Base-by-base conservation (phyloP, 768 basidiomycete genomes). In the Sporobolomyces roseus region DNA sequence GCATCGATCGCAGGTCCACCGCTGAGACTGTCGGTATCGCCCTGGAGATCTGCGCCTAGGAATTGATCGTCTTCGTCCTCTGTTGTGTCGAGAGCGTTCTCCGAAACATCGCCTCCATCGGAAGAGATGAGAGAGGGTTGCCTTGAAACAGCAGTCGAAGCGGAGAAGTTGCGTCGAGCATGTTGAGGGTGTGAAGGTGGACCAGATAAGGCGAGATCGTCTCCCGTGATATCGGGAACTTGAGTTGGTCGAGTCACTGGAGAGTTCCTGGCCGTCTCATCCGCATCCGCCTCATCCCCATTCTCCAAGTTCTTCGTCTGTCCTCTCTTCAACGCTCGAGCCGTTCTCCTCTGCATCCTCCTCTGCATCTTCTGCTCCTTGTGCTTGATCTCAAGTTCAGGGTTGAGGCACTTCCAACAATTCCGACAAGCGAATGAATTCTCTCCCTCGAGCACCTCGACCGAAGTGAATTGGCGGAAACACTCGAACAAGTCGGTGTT, bases 361-460 rank as follows among this genome's bases (percentile, higher is more conserved):
- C 66, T 21, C 30, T 23, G 79, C 52, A 80, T 77, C 71, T 86
- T 84, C 64, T 83, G 78, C 23, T 58, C 88, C 88, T 48, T 61
- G 46, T 66, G 59, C 54, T 70, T 56, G 46, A 59, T 60, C 60
- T 65, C 76, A n/a, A 70, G 27, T 6, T 72, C 72, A 2, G 76
- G 75, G 75, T 91, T 85, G 63, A 85, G 86, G 41, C 91, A 86
- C 81, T 91, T 93, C 93, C 93, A 98, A 79, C 93, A 98, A 59
- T 88, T 83, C 71, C 88, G 84, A 77, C 93, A 98, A 0, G 92
- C 92, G 61, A 96, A 93, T 81, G 87, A 88, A 74, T 98, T 96
- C 74, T 96, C 93, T 0, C 91, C 91, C 73, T 96, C 90, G 38
- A 98, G 80, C 10, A 90, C 84, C 75, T 98, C 93, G n/a, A 96